A percentile compares a stretch with the other conserved stretches of the same genome.
Conservation (phyloP, 306 rosid species). For the Acmispon strigosus region DNA sequence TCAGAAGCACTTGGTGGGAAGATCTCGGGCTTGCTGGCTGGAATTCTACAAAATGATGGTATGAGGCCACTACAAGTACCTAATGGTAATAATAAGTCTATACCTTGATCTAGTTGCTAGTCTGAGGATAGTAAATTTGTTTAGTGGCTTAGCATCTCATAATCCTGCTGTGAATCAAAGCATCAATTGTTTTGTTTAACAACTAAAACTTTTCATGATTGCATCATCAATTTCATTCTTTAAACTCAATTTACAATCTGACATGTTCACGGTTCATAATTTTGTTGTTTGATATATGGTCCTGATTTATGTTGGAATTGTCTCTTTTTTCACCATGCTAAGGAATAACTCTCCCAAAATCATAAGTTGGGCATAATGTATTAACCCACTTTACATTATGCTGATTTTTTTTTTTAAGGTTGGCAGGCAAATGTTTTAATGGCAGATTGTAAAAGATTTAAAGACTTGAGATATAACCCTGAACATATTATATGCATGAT, state of each 20-base stretch:
- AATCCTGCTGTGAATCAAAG: not conserved
- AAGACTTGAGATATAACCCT: too few species aligned
- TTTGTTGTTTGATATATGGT: not conserved
- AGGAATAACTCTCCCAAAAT: not conserved
- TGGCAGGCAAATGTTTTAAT: too few species aligned
- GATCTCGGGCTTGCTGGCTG: constrained; percentile 32
- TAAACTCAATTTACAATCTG: not conserved
- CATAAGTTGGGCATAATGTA: not conserved
- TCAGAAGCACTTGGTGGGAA: constrained; percentile 27
- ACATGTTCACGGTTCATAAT: not conserved
- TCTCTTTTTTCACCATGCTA: not conserved
- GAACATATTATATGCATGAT: too few species aligned
- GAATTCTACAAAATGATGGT: constrained; percentile 29
- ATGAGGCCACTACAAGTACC: constrained; percentile 36
- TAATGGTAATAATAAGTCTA: constrained; percentile 31
- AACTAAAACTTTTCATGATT: not conserved
- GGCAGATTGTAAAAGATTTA: too few species aligned
- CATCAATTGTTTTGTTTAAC: constrained; percentile 12
- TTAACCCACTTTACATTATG: not conserved
- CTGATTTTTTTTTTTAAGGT: not conserved
- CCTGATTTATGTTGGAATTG: constrained; percentile 5
- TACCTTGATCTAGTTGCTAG: not conserved
- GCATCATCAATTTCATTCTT: not conserved
- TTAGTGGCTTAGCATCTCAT: not conserved
- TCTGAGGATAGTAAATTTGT: not conserved